Evolutionary conservation across 805 yeast species (phyloP).

Genomic region (Candida germanica): DNA sequence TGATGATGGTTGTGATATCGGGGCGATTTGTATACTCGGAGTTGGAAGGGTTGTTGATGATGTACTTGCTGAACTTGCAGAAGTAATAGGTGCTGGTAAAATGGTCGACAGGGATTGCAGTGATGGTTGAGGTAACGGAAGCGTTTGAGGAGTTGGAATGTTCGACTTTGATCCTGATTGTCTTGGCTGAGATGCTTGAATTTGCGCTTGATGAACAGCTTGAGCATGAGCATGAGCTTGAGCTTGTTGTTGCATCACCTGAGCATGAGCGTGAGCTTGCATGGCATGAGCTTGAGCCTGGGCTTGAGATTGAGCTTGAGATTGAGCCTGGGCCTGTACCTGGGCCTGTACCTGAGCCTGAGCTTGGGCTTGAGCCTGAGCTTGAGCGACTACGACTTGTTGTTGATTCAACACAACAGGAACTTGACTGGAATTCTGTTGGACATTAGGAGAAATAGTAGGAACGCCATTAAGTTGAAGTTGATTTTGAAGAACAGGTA

Average conservation of each 20-base stretch:
- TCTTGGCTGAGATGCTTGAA: no score
- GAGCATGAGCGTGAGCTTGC: slow-evolving; percentile 1
- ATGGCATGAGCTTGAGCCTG: slow-evolving; percentile 2
- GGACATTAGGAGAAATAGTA: slow-evolving; percentile 1
- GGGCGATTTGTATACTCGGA: no score
- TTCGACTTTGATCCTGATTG: no score
- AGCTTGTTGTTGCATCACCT: slow-evolving; percentile 4
- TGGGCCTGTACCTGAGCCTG: slow-evolving; percentile 4
- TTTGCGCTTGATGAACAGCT: slow-evolving; percentile 6
- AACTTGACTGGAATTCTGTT: slow-evolving; percentile 1
- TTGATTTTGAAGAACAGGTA: slow-evolving; percentile 13
- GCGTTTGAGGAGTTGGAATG: not conserved
- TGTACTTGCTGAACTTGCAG: not conserved
- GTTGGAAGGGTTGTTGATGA: not conserved
- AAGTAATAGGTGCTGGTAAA: not conserved
- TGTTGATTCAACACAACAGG: slow-evolving; percentile 8
- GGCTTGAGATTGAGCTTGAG: slow-evolving; percentile 7
- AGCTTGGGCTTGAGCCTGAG: slow-evolving; percentile 5
- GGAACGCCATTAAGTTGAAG: slow-evolving; percentile 7
- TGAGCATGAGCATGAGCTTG: slow-evolving; percentile 7
- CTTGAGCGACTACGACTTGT: slow-evolving; percentile 9
- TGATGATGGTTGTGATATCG: slow-evolving; percentile 1
- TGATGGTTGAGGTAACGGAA: not conserved
- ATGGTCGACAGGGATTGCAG: no score
- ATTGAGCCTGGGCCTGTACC: slow-evolving; percentile 8